Evolutionary conservation across 768 basidiomycete species (phyloP).

Genomic region (Piloderma croceum): DNA sequence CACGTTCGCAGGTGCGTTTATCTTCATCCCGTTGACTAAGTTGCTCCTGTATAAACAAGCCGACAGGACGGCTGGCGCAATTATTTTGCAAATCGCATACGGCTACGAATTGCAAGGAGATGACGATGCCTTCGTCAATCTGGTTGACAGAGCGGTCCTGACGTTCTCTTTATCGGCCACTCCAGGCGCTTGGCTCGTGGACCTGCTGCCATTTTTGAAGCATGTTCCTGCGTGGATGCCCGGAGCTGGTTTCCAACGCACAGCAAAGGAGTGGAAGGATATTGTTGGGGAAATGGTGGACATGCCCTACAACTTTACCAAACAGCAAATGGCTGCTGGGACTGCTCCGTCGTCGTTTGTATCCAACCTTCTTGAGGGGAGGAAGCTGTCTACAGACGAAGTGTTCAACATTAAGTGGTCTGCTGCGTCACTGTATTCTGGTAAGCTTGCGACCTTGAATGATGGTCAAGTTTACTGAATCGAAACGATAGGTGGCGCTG

Average conservation of each 20-base stretch:
- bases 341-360: constrained; percentile 32
- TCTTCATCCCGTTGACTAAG: neutral
- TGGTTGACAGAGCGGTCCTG: constrained; percentile 46
- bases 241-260: constrained; percentile 41
- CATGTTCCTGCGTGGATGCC: constrained; percentile 41
- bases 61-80: constrained; percentile 44
- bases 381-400: constrained; percentile 45
- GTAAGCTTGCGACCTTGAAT: too few species aligned
- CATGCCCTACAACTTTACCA: constrained; percentile 38
- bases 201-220: constrained; percentile 45
- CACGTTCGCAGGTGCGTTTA: constrained; percentile 41
- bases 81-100: constrained; percentile 48
- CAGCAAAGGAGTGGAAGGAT: constrained; percentile 32
- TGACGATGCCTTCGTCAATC: constrained; percentile 46
- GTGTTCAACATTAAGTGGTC: constrained; percentile 39
- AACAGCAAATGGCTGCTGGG: constrained; percentile 37
- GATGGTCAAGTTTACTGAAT: too few species aligned
- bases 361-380: constrained; percentile 36
- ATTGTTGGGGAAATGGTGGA: constrained; percentile 42
- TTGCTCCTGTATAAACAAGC: neutral
- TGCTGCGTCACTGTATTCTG: constrained; percentile 43
- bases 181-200: constrained; percentile 48
- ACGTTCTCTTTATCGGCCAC: constrained; percentile 50
- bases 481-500: too few species aligned
- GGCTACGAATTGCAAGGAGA: constrained; percentile 48